Percentiles rank a stretch among this genome's conserved stretches.
Evolutionary conservation across 345 rosid genomes (phyloP).

Genomic region (Acer saccharum): DNA sequence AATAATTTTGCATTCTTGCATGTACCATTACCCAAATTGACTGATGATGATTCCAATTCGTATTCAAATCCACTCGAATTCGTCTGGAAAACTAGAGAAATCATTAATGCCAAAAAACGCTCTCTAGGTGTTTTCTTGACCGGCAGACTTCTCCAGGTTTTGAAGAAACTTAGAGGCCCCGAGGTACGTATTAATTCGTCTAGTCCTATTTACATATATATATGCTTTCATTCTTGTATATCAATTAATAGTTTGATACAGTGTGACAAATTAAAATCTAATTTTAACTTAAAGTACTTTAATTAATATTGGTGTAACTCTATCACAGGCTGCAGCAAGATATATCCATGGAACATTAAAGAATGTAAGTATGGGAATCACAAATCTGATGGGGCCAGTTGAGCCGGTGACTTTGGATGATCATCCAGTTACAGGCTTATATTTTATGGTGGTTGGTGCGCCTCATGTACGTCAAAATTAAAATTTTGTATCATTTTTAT

Average conservation of each 20-base stretch:
- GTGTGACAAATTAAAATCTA: too few species aligned
- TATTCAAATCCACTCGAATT: constrained; percentile 27
- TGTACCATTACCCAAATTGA: constrained; percentile 33
- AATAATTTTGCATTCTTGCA: constrained; percentile 43
- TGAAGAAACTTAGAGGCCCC: constrained; percentile 35
- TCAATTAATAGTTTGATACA: too few species aligned
- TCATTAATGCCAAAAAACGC: constrained; percentile 28
- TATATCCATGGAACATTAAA: constrained; percentile 23
- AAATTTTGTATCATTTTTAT: too few species aligned
- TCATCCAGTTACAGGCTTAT: constrained; percentile 42
- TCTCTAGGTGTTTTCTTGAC: constrained; percentile 38
- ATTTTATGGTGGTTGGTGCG: constrained; percentile 30
- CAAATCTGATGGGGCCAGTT: constrained; percentile 43
- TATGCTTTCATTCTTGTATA: too few species aligned
- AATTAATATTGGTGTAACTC: neutral
- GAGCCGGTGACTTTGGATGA: constrained; percentile 36
- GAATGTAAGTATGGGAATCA: constrained; percentile 37
- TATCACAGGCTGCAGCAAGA: constrained; percentile 25
- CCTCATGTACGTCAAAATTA: constrained; percentile 32
- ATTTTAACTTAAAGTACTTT: too few species aligned
- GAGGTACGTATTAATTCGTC: constrained; percentile 24
- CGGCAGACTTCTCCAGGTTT: constrained; percentile 24
- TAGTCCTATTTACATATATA: too few species aligned
- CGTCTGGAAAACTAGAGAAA: constrained; percentile 22
- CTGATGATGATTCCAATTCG: neutral